Base-by-base conservation (phyloP, 768 basidiomycete genomes). In the Atractiella rhizophila region DNA sequence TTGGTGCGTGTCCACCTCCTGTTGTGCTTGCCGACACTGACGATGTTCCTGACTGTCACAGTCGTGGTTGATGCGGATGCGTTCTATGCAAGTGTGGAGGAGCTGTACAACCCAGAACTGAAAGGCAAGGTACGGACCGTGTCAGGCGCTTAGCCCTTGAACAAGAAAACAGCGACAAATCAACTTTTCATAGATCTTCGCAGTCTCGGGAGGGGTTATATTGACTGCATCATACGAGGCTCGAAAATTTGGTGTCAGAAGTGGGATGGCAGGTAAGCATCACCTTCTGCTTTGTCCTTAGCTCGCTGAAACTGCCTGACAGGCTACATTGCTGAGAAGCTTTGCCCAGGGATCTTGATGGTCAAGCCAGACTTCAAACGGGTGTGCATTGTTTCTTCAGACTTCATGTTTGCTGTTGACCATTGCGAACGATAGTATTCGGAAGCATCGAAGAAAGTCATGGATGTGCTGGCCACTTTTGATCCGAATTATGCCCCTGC, bases 31-130 rank as follows among this genome's bases (percentile, higher is more conserved):
- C n/a, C n/a, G n/a, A n/a, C n/a, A n/a, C n/a, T n/a, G n/a, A n/a
- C n/a, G n/a, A n/a, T n/a, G n/a, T n/a, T n/a, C n/a, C n/a, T n/a
- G n/a, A n/a, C n/a, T n/a, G n/a, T n/a, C n/a, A n/a, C n/a, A n/a
- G n/a, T 94, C 5, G 85, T 96, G 54, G 73, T 91, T 24, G 91
- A 98, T 54, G 83, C 86, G 71, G 88, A 94, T 56, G 81, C 82
- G 4, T 91, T 88, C 60, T 85, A 68, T 48, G 77, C 78, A 10
- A 77, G 66, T 36, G 78, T 81, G 1, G 59, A 62, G 38, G 53
- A 54, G n/a, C 49, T 49, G 37, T 45, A 53, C 9, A 48, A 54
- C 39, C 54, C 53, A 4, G 35, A 31, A 27, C 37, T 57, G 24
- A 63, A 54, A 30, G 62, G 61, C 12, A 62, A 59, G 38, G 76